Base-by-base conservation (phyloP, 2,329 filamentous ascomycete species). In the Byssochlamys sp. region DNA sequence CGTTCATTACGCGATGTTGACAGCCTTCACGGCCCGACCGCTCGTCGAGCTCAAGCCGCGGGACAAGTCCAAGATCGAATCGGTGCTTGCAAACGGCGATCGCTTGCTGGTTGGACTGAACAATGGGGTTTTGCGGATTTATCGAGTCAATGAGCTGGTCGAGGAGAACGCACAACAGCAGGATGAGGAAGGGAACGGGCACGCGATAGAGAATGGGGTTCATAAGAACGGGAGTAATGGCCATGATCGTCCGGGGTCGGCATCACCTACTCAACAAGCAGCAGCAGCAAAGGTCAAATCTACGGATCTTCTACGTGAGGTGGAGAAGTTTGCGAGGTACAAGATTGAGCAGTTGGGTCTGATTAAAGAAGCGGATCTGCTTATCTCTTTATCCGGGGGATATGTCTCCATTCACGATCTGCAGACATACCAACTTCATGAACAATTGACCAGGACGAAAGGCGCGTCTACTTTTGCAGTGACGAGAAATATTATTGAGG, bases 1-100 rank as follows among this genome's bases (percentile, higher is more conserved):
- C 39, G 39, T 45, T 45, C n/a, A 53, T 26, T 35, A 49, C 31
- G 58, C 55, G 54, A 96, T 96, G 94, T 87, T 99, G 76, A 95
- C 92, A 76, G 94, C 94, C 71, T 99, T 99, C 78, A 95, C 89
- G 66, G 91, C 94, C 78, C 89, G 90, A 70, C 89, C 91, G 63
- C 92, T 99, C 73, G 89, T 97, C 81, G 94, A 99, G 88, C 88
- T 99, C 69, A 91, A 89, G 78, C 86, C 86, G 75, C 87, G 90
- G 75, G 92, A 97, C 84, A 96, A 95, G 80, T 95, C 90, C 64
- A 94, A 88, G 80, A 96, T 99, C 76, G 94, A 99, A 77, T 94
- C 90, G 54, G 90, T 99, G 64, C 82, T 97, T 53, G 90, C 92
- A 60, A 90, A 96, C 75, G 91, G 91, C 70, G 94, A 99, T 71